Evolutionary conservation across 2,329 filamentous ascomycete genomes (phyloP), one percentile per base, ranked within the genome.

Genomic region (Cryoendolithus antarcticus): DNA sequence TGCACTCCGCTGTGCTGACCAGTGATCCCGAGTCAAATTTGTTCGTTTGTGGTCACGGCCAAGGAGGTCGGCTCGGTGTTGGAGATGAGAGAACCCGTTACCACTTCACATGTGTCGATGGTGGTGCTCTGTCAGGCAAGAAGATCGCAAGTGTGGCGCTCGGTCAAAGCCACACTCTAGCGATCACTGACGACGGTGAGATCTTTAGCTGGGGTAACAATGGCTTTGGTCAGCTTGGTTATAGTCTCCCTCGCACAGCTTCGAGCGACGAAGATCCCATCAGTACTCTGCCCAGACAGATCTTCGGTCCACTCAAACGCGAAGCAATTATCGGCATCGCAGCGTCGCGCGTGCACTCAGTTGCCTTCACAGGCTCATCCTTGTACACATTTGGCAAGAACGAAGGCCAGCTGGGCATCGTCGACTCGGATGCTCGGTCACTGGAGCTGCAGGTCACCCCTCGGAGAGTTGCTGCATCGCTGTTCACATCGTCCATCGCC

Each of bases 351-450:
- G 78, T 93, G 30, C 91, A 98, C 61, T 96, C 91, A 0, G 88
- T 93, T 3, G 85, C 86, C 0, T 82, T 91, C 53, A 95, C 86
- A 1, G 71, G 74, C 1, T 75, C 77, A 1, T 84, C 85, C 1
- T 64, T 98, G 1, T 98, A 84, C 56, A 93, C 86, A 2, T 98
- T 93, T 71, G 91, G 91, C 13, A 93, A 91, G 53, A 98, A 96
- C 51, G 78, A 86, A 50, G 91, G 91, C 2, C 91, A 98, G 58
- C 72, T 98, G 34, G 91, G 86, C 4, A 71, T 98, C 38, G 86
- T 95, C 64, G 91, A 95, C 58, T 89, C 91, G 0, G 89, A 96
- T 61, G 93, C 91, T 19, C 77, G 88, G 34, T 95, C 86, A 1
- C 71, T 96, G 4, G 84, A 91, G 49, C 66, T 81, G n/a, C 91